Evolutionary conservation across 1,139 yeast species (phyloP).

Genomic region (Candida gigantensis): DNA sequence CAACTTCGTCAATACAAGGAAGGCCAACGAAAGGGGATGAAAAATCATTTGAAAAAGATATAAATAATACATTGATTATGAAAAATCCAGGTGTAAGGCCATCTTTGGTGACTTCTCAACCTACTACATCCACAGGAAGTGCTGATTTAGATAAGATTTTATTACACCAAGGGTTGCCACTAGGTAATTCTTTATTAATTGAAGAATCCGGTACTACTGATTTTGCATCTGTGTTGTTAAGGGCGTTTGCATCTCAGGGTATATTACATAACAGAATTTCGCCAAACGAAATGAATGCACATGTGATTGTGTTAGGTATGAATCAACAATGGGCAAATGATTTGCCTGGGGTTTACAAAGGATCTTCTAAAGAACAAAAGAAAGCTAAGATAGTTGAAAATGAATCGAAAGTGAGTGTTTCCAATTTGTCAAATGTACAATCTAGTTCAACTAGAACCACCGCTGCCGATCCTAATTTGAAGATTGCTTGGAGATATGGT

Average conservation of each 20-base stretch:
- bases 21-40: conserved; percentile 13
- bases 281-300: conserved; percentile 40
- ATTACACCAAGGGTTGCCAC: conserved; percentile 83
- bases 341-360: conserved; percentile 79
- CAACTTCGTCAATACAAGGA: conserved; percentile 11
- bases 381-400: conserved; percentile 58
- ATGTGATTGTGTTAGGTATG: conserved; percentile 67
- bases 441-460: conserved; percentile 21
- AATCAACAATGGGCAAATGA: conserved; percentile 65
- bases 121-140: conserved; percentile 78
- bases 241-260: conserved; percentile 81
- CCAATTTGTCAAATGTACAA: conserved; percentile 49
- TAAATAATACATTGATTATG: conserved; percentile 12
- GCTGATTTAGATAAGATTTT: conserved; percentile 72
- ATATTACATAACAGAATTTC: conserved; percentile 61
- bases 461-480: conserved; percentile 49
- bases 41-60: conserved; percentile 12
- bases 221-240: conserved; percentile 70
- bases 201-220: conserved; percentile 92
- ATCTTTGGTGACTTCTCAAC: conserved; percentile 72
- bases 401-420: conserved; percentile 66
- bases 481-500: conserved; percentile 89
- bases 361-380: conserved; percentile 66
- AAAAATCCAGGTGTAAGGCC: conserved; percentile 69
- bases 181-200: conserved; percentile 67